phyloP scores from a whole-genome alignment of 345 rosid species.

The Trapa bicornis region DNA sequence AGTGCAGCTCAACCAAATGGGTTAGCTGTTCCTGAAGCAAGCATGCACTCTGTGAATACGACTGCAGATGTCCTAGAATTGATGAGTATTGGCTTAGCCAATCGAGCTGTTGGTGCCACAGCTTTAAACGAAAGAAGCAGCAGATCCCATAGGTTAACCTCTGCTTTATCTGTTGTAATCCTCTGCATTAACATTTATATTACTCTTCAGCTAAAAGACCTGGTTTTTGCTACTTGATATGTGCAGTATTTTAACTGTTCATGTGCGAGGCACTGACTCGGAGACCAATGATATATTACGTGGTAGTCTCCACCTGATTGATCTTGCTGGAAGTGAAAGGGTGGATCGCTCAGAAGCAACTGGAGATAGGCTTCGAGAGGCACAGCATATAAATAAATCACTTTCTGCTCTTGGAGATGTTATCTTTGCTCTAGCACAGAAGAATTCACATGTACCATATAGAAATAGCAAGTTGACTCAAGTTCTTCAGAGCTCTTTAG shows the following conservation, averaged over 20 bases:
- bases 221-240: neutral
- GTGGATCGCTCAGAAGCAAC: constrained; percentile 95
- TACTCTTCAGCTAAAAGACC: neutral
- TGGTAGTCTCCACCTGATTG: constrained; percentile 80
- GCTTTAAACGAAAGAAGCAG: constrained; percentile 95
- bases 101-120: constrained; percentile 85
- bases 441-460: constrained; percentile 77
- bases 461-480: constrained; percentile 96
- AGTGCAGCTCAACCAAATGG: constrained; percentile 87
- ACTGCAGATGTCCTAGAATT: constrained; percentile 75
- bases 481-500: constrained; percentile 95
- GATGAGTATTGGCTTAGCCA: constrained; percentile 73
- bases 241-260: constrained; percentile 86
- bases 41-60: constrained; percentile 71
- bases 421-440: constrained; percentile 80
- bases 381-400: constrained; percentile 92
- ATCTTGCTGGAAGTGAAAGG: constrained; percentile 98
- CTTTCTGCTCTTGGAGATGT: constrained; percentile 95
- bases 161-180: constrained; percentile 5
- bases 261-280: constrained; percentile 67
- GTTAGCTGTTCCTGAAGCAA: constrained; percentile 95
- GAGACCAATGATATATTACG: constrained; percentile 59
- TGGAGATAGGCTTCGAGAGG: constrained; percentile 93
- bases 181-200: neutral
- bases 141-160: constrained; percentile 82